Evolutionary conservation across 805 yeast species (phyloP).

Genomic region (Maudiozyma turicensis): DNA sequence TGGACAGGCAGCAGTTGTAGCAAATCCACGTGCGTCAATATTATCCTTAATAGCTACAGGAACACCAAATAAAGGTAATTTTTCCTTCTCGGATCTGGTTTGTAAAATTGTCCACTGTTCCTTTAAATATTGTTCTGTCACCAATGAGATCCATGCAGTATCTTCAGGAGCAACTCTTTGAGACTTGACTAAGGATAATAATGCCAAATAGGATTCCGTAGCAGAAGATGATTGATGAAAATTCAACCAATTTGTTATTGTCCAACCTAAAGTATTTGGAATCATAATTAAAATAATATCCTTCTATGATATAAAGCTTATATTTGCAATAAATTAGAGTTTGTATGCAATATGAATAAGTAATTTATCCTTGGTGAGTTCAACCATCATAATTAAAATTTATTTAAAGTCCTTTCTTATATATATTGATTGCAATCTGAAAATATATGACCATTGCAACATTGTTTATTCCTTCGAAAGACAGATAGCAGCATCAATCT

Average conservation of each 20-base stretch:
- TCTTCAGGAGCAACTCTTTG: slow-evolving; percentile 44
- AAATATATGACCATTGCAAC: too few relatives aligned
- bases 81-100: slow-evolving; percentile 43
- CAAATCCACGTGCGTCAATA: slow-evolving; percentile 73
- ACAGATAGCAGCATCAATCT: too few relatives aligned
- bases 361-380: too few relatives aligned
- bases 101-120: slow-evolving; percentile 77
- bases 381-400: too few relatives aligned
- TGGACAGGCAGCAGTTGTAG: slow-evolving; percentile 95
- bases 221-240: slow-evolving; percentile 59
- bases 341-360: too few relatives aligned
- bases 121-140: slow-evolving; percentile 46
- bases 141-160: slow-evolving; percentile 89
- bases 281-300: background rate
- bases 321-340: too few relatives aligned
- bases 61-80: slow-evolving; percentile 76
- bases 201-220: slow-evolving; percentile 43
- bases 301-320: background rate
- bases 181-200: slow-evolving; percentile 37
- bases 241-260: slow-evolving; percentile 65
- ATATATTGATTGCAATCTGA: too few relatives aligned
- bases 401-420: too few relatives aligned
- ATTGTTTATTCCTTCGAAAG: too few relatives aligned
- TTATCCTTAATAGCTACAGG: slow-evolving; percentile 94
- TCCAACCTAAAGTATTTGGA: slow-evolving; percentile 53